phyloP scores from a whole-genome alignment of 2,329 filamentous ascomycete genomes.

The Cytospora paraplurivora region DNA sequence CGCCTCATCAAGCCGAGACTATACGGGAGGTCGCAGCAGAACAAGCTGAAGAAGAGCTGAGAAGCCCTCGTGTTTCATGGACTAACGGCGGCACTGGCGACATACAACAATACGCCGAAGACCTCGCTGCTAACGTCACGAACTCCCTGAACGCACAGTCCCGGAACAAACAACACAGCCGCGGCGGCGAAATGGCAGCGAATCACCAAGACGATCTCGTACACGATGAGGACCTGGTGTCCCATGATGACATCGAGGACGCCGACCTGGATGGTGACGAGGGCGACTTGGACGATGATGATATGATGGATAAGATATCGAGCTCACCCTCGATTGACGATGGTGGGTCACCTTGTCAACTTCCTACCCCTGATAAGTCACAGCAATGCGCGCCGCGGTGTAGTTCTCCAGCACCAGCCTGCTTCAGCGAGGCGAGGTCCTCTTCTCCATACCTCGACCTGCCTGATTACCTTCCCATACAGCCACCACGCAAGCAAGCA shows the following conservation, averaged over 20 bases:
- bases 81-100: conserved; percentile 43
- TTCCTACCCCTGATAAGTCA: conserved; percentile 46
- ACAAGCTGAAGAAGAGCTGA: conserved; percentile 69
- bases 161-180: conserved; percentile 24
- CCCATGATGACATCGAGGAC: conserved; percentile 54
- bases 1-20: conserved; percentile 83
- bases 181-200: conserved; percentile 36
- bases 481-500: conserved; percentile 38
- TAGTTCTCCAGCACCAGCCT: conserved; percentile 37
- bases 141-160: conserved; percentile 42
- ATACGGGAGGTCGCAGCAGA: conserved; percentile 80
- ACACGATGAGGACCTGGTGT: conserved; percentile 60
- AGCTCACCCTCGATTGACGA: conserved; percentile 99
- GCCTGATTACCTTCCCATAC: conserved; percentile 39
- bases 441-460: conserved; percentile 47
- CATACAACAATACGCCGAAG: conserved; percentile 49
- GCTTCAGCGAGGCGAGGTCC: conserved; percentile 41
- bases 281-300: conserved; percentile 75
- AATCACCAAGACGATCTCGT: conserved; percentile 59
- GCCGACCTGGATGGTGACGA: conserved; percentile 68
- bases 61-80: conserved; percentile 64
- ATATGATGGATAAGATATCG: conserved; percentile 98
- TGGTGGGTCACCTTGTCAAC: conserved; percentile 72
- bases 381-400: conserved; percentile 37
- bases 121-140: conserved; percentile 45